phyloP scores from a whole-genome alignment of 169 alveolate genomes.

The Cystoisospora suis region DNA sequence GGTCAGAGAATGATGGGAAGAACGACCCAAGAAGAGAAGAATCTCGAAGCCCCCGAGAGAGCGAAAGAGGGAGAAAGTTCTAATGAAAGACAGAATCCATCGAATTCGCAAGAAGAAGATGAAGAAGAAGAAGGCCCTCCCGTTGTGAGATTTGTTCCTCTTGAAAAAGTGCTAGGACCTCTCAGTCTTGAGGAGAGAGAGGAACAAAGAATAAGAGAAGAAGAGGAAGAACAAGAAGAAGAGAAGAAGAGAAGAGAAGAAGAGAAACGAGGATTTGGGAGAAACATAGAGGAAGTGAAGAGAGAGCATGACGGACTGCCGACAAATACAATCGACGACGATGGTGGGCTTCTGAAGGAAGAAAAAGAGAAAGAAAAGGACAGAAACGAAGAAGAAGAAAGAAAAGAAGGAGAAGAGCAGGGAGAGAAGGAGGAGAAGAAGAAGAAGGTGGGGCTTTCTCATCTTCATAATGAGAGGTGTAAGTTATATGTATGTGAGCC shows the following conservation, averaged over 20 bases:
- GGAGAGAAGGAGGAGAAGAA: background rate
- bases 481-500: background rate
- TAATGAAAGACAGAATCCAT: too few relatives aligned
- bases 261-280: conserved; percentile 3
- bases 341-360: background rate
- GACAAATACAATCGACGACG: background rate
- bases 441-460: background rate
- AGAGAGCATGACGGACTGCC: background rate
- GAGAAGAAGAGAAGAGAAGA: conserved; percentile 40
- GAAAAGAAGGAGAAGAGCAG: background rate
- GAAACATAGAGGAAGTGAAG: background rate
- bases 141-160: background rate
- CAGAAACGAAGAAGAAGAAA: background rate
- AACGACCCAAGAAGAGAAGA: background rate
- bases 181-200: background rate
- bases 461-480: background rate
- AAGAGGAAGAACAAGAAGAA: conserved; percentile 23
- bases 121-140: background rate
- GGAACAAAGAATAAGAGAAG: conserved; percentile 32
- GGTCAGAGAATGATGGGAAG: too few relatives aligned
- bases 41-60: background rate
- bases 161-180: background rate
- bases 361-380: background rate
- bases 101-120: background rate
- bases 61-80: background rate